These are phyloP conservation scores for Alternaria arbusti DNA, from an alignment of 2,329 filamentous ascomycete genomes.

Conservation along the genomic window DNA sequence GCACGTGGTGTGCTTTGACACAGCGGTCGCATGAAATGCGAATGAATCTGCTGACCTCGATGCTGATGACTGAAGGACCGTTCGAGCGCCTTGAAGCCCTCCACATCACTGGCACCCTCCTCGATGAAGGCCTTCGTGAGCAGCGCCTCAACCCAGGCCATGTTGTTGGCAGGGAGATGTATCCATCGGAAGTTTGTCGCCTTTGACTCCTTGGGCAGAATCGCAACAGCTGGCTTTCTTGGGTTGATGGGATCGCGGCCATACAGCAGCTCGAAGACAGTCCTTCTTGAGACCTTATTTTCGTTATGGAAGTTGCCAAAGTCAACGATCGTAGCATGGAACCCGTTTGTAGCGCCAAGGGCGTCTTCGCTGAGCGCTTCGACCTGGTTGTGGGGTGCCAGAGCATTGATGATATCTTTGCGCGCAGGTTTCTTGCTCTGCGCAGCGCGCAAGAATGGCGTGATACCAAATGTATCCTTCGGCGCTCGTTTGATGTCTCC, in stretches of 20 bases:
- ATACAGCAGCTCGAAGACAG: slow-evolving; percentile 47
- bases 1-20: slow-evolving; percentile 57
- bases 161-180: slow-evolving; percentile 57
- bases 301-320: slow-evolving; percentile 48
- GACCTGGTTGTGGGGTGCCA: slow-evolving; percentile 52
- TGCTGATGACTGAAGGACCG: slow-evolving; percentile 68
- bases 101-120: slow-evolving; percentile 66
- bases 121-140: slow-evolving; percentile 71
- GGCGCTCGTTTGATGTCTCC: slow-evolving; percentile 46
- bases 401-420: slow-evolving; percentile 50
- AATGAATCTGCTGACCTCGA: slow-evolving; percentile 63
- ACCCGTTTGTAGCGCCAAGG: slow-evolving; percentile 44
- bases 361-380: slow-evolving; percentile 45
- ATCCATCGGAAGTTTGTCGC: slow-evolving; percentile 54
- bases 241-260: slow-evolving; percentile 40
- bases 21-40: slow-evolving; percentile 67
- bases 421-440: slow-evolving; percentile 41
- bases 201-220: slow-evolving; percentile 50
- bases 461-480: slow-evolving; percentile 54
- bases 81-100: slow-evolving; percentile 68
- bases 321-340: slow-evolving; percentile 49
- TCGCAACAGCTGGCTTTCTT: slow-evolving; percentile 43
- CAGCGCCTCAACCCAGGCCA: slow-evolving; percentile 68
- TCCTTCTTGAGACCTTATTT: slow-evolving; percentile 40
- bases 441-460: slow-evolving; percentile 52